Evolutionary conservation across 1,139 yeast species (phyloP).

Genomic region (Komagataea norvegica): DNA sequence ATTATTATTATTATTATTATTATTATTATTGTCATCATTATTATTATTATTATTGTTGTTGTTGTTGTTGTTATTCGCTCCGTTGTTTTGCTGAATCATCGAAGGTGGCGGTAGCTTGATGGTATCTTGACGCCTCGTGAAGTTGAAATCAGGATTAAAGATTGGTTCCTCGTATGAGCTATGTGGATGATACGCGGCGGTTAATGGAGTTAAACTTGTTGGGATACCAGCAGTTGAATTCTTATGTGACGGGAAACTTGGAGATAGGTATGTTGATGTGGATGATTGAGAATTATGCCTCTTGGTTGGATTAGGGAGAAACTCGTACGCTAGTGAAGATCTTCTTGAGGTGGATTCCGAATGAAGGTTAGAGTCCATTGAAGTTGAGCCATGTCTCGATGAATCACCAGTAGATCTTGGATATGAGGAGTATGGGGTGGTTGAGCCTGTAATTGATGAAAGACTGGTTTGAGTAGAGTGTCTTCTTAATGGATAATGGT

Average conservation of each 20-base stretch:
- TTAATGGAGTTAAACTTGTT: slow-evolving; percentile 16
- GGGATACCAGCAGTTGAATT: slow-evolving; percentile 18
- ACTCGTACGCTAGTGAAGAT: slow-evolving; percentile 25
- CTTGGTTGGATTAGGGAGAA: slow-evolving; percentile 20
- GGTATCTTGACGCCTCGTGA: slow-evolving; percentile 7
- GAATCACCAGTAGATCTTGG: slow-evolving; percentile 23
- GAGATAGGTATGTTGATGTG: slow-evolving; percentile 19
- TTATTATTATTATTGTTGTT: no score
- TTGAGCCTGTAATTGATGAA: slow-evolving; percentile 19
- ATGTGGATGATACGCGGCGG: slow-evolving; percentile 8
- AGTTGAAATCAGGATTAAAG: slow-evolving; percentile 9
- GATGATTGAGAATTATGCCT: slow-evolving; percentile 22
- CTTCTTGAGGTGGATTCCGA: slow-evolving; percentile 21
- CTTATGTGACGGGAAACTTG: slow-evolving; percentile 21
- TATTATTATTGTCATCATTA: no score
- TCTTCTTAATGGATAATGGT: slow-evolving; percentile 23
- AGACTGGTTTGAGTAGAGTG: slow-evolving; percentile 26
- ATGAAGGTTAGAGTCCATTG: slow-evolving; percentile 18
- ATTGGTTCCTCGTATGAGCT: slow-evolving; percentile 1
- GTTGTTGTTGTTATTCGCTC: no score
- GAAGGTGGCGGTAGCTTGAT: slow-evolving; percentile 20
- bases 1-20: no score
- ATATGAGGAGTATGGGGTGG: slow-evolving; percentile 21
- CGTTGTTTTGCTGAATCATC: slow-evolving; percentile 15
- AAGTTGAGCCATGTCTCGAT: slow-evolving; percentile 25